These are phyloP conservation scores for Cryptococcus sp. DNA, from an alignment of 1,284 basidiomycete genomes.

Conservation along the genomic window DNA sequence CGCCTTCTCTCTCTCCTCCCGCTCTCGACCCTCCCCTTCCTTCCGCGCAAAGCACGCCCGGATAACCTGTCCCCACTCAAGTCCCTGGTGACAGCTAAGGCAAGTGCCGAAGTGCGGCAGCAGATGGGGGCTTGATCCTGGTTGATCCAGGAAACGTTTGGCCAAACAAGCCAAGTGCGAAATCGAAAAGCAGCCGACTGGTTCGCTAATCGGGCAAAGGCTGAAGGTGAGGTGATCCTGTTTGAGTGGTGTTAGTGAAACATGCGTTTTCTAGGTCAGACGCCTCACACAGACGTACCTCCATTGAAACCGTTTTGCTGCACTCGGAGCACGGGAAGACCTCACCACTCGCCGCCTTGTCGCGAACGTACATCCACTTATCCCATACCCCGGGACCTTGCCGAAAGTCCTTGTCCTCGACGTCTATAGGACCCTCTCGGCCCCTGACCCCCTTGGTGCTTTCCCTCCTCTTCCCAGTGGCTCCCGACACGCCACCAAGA, in stretches of 20 bases:
- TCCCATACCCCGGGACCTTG: slow-evolving; percentile 19
- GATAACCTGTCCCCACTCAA: slow-evolving; percentile 70
- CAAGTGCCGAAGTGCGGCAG: slow-evolving; percentile 66
- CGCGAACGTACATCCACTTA: slow-evolving; percentile 19
- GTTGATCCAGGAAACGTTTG: slow-evolving; percentile 53
- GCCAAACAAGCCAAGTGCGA: slow-evolving; percentile 72
- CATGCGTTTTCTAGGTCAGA: not conserved
- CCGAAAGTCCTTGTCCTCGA: slow-evolving; percentile 60
- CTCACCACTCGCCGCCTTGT: slow-evolving; percentile 16
- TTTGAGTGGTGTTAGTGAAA: not conserved
- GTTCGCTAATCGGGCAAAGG: slow-evolving; percentile 54
- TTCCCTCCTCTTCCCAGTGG: slow-evolving; percentile 54
- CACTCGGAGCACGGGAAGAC: slow-evolving; percentile 59
- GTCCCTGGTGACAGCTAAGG: slow-evolving; percentile 56
- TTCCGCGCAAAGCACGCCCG: slow-evolving; percentile 63
- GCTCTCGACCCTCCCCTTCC: slow-evolving; percentile 26
- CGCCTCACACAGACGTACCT: slow-evolving; percentile 52
- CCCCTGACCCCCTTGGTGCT: slow-evolving; percentile 52
- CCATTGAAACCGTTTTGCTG: slow-evolving; percentile 50
- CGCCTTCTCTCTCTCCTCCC: slow-evolving; percentile 6
- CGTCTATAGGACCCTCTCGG: slow-evolving; percentile 55
- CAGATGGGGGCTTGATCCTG: slow-evolving; percentile 31
- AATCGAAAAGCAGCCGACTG: slow-evolving; percentile 37
- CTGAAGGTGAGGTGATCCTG: slow-evolving; percentile 60
- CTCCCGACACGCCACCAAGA: slow-evolving; percentile 69